phyloP scores from a whole-genome alignment of 2,329 filamentous ascomycete genomes.

The Cryphonectria parasitica region DNA sequence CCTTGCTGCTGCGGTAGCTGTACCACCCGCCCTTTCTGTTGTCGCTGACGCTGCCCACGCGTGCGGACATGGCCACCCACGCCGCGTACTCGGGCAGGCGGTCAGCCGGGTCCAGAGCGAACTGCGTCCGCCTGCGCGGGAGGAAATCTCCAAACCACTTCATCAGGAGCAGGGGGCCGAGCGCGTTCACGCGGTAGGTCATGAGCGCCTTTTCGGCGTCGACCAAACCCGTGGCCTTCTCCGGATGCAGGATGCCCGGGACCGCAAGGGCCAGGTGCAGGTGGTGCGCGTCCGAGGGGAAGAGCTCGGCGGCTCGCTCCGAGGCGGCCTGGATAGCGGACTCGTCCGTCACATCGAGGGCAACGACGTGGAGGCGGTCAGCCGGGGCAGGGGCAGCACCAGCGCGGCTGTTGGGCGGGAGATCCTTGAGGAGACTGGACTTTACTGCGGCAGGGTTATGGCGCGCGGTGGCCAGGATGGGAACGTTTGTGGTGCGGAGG shows the following conservation, averaged over 20 bases:
- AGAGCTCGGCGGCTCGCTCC: constrained; percentile 52
- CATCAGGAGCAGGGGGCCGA: constrained; percentile 75
- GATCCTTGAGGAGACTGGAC: constrained; percentile 38
- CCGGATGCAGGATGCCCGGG: constrained; percentile 73
- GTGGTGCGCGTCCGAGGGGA: constrained; percentile 56
- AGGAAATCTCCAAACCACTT: constrained; percentile 76
- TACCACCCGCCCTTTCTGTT: constrained; percentile 82
- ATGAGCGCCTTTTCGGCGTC: constrained; percentile 63
- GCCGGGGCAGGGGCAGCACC: constrained; percentile 31
- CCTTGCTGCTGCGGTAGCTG: constrained; percentile 76
- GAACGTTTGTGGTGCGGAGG: constrained; percentile 50
- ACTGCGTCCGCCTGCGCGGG: constrained; percentile 57
- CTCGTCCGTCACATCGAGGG: constrained; percentile 62
- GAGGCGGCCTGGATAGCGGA: constrained; percentile 62
- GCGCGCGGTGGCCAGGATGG: constrained; percentile 52
- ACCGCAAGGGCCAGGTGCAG: constrained; percentile 72
- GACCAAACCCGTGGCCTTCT: constrained; percentile 71
- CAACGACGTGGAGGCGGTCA: constrained; percentile 44
- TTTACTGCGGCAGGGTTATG: constrained; percentile 43
- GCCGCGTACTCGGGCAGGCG: constrained; percentile 58
- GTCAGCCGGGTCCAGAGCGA: constrained; percentile 18
- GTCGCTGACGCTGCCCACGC: constrained; percentile 74
- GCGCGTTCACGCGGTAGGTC: constrained; percentile 73
- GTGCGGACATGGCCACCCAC: constrained; percentile 77
- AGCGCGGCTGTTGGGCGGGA: constrained; percentile 28